phyloP scores from a whole-genome alignment of 352 stramenopile species.

The Pythium phragmitis region DNA sequence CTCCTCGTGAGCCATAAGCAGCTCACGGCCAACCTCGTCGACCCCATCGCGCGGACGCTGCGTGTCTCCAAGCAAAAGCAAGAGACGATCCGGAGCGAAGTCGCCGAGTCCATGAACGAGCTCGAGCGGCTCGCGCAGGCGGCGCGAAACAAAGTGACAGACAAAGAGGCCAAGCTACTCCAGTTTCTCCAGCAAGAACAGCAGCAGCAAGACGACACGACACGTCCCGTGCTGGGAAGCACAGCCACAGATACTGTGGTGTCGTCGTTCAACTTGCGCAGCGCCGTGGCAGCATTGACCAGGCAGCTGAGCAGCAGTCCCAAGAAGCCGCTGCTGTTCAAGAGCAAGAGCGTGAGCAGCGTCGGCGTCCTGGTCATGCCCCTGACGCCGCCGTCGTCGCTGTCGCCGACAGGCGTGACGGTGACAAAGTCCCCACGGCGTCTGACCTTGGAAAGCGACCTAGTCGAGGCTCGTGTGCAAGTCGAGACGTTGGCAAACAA shows the following conservation, averaged over 20 bases:
- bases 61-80: constrained; percentile 52
- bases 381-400: background rate
- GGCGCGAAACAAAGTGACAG: constrained; percentile 25
- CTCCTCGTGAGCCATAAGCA: constrained; percentile 38
- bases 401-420: background rate
- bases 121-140: constrained; percentile 25
- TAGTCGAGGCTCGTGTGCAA: constrained; percentile 20
- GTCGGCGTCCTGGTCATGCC: background rate
- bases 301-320: constrained; percentile 22
- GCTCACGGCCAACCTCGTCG: constrained; percentile 39
- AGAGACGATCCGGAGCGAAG: constrained; percentile 42
- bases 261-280: constrained; percentile 27
- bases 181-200: constrained; percentile 20
- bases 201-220: constrained; percentile 3
- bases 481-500: constrained; percentile 33
- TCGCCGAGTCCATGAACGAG: constrained; percentile 37
- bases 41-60: constrained; percentile 55
- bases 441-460: constrained; percentile 25
- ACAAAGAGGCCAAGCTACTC: constrained; percentile 22
- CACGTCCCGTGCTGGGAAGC: background rate
- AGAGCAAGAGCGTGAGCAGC: constrained; percentile 13
- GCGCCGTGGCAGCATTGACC: constrained; percentile 25
- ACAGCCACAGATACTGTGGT: constrained; percentile 16
- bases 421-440: background rate
- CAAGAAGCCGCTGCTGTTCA: constrained; percentile 22